These are phyloP conservation scores for Aureobasidium sp. DNA, from an alignment of 2,329 filamentous ascomycete species.

Conservation along the genomic window DNA sequence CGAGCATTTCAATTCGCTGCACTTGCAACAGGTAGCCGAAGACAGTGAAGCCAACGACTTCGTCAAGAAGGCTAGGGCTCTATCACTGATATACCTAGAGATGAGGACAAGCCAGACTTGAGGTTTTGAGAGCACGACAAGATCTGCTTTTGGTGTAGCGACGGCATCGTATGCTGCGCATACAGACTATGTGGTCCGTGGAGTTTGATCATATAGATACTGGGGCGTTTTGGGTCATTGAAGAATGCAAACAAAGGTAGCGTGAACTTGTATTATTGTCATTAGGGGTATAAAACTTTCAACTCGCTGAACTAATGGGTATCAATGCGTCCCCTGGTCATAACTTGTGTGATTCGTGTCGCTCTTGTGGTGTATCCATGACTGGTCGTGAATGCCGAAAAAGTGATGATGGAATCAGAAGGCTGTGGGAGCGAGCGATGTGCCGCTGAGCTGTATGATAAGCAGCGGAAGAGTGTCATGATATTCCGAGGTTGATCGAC, in stretches of 20 bases:
- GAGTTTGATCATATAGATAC: neutral
- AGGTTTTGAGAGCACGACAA: neutral
- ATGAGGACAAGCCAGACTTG: neutral
- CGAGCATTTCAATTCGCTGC: neutral
- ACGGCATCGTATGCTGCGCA: neutral
- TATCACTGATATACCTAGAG: neutral
- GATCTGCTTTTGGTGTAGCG: neutral
- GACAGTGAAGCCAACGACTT: neutral
- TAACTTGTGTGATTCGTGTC: slow-evolving; percentile 10
- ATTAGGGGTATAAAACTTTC: slow-evolving; percentile 13
- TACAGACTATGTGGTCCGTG: neutral
- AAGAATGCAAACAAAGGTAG: neutral
- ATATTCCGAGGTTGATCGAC: neutral
- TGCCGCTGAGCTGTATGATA: slow-evolving; percentile 3
- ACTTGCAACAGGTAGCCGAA: neutral
- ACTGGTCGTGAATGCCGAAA: slow-evolving; percentile 4
- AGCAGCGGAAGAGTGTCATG: neutral
- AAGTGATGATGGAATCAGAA: neutral
- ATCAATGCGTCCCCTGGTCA: slow-evolving; percentile 13
- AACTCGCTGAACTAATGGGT: slow-evolving; percentile 14
- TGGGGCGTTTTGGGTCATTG: neutral
- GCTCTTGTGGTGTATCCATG: slow-evolving; percentile 7
- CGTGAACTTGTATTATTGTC: neutral
- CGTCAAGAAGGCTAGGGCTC: neutral
- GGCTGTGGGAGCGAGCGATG: slow-evolving; percentile 8